Evolutionary conservation across 495 filamentous ascomycete genomes (phyloP), one percentile per base, ranked within the genome.

Genomic region (Staphylotrichum tortipilum): DNA sequence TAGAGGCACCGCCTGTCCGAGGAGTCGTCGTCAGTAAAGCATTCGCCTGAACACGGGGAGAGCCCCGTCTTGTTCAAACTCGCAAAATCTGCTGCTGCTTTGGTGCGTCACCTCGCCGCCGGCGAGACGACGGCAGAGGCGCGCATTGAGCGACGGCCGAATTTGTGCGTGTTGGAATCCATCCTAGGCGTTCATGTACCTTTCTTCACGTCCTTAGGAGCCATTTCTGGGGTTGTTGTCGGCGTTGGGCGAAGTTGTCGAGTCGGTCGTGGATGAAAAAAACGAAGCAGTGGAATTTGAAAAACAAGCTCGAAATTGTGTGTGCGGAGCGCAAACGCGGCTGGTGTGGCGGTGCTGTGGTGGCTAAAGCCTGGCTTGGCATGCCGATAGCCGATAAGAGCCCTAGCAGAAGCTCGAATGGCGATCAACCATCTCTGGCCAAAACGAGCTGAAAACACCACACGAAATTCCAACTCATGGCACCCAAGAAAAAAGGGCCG

Each of bases 121-220:
- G 29, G 7, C 29, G 41, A 35, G 47, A 43, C 47, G 62, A 55
- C 57, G 55, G 29, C 60, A 50, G 58, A 48, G 57, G 37, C 48
- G 53, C 49, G 62, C 62, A 65, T 63, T 54, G 62, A 63, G 62
- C 60, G 62, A 59, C 49, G 62, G 58, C 59, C 67, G 63, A 62
- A 53, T 36, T 44, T 56, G 52, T 52, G 58, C 42, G 59, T 58
- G 40, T 55, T 40, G 36, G 52, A 50, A 19, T 57, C 51, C 47
- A 62, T 51, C 30, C 24, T 35, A 52, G 30, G 39, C 30, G 42
- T 36, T 64, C 56, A 67, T 65, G 65, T 80, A 88, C 84, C 81
- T 80, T 85, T 83, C 78, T 84, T 84, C 44, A 66, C 68, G 68
- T 85, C 62, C 60, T 65, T 83, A 65, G 85, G 85, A 67, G 81